Conservation (phyloP, 2,329 filamentous ascomycete genomes). For the Curvularia verruculosa region DNA sequence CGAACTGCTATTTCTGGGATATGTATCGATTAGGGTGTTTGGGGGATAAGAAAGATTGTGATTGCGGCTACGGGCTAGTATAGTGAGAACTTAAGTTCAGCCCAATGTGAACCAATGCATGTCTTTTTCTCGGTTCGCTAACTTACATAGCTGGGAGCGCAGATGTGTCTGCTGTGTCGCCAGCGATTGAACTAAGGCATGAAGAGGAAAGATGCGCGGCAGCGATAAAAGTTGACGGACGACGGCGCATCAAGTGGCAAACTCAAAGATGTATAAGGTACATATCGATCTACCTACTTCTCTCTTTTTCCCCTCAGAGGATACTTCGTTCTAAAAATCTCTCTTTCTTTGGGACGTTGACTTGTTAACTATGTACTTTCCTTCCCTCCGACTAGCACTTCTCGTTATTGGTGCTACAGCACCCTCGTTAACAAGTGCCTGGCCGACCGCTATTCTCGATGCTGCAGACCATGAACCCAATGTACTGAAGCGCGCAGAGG, state of each 20-base stretch:
- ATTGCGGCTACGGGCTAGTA: too few species aligned
- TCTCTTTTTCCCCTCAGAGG: too few species aligned
- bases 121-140: neutral
- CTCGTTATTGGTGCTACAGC: slow-evolving; percentile 15
- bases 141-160: neutral
- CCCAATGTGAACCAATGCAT: too few species aligned
- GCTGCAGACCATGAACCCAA: slow-evolving; percentile 28
- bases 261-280: neutral
- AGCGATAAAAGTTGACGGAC: neutral
- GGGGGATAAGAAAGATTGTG: too few species aligned
- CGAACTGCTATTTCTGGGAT: neutral
- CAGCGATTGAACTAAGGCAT: neutral
- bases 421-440: slow-evolving; percentile 23
- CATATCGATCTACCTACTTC: neutral
- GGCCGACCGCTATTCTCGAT: slow-evolving; percentile 30
- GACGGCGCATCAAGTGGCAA: neutral
- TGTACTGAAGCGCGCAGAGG: slow-evolving; percentile 24
- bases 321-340: neutral
- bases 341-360: neutral
- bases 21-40: neutral
- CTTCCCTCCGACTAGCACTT: slow-evolving; percentile 16
- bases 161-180: neutral
- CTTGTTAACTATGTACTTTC: slow-evolving; percentile 22
- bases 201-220: neutral
- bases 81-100: too few species aligned